Evolutionary conservation across 352 stramenopile species (phyloP), one percentile per base, ranked within the genome.

Genomic region (Globisporangium cylindrosporum): DNA sequence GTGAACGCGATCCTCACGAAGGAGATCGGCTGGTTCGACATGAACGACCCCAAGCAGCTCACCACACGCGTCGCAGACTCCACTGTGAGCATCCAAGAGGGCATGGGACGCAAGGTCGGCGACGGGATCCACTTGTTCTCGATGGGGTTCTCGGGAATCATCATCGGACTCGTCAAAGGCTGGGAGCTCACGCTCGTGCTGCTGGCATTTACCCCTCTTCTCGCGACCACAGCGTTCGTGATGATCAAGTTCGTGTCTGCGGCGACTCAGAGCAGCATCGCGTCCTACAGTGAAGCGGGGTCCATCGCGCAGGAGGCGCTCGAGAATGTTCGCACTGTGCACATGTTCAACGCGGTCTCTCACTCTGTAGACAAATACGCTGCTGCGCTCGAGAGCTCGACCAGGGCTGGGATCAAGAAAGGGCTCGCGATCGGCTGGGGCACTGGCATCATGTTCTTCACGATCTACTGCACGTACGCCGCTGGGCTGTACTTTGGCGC

Each of bases 401-500:
- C 77, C 8, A 62, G 66, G 15, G 77, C 81, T n/a, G 82, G 83
- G 1, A 80, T 91, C 63, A 73, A 68, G 56, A 88, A 85, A 56
- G 71, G 67, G 29, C 51, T 90, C 15, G 80, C 85, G 0, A 80
- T 90, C 24, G 79, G 82, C 9, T 77, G 77, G 64, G 85, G 83
- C 3, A 91, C 76, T 3, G 83, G 81, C 4, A 41, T 89, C 18
- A 90, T 93, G 75, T 91, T 92, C 53, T 75, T 87, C 53, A 80
- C 75, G 3, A 72, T 86, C 1, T 87, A 89, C 64, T 87, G 82
- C 66, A 89, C 84, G 20, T 96, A 96, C 68, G 86, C 81, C 15
- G 68, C 79, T 3, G 89, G 89, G 7, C 88, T 96, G 78, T 94
- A 80, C 75, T 94, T 91, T 56, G 88, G 89, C 7, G 83, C 86